phyloP scores from a whole-genome alignment of 306 rosid genomes.

The Quercus suber region DNA sequence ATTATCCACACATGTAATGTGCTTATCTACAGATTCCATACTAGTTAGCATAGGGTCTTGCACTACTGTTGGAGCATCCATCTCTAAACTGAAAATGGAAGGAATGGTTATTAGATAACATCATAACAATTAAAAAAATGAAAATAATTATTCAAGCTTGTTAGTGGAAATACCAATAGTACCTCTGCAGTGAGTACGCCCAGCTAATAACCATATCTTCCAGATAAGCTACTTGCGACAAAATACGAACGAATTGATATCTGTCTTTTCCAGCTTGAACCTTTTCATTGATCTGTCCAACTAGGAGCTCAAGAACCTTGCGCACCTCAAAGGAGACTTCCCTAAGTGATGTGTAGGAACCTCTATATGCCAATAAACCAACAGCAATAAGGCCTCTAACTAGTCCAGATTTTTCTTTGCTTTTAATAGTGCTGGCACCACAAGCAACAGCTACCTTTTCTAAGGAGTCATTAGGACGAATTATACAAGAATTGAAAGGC shows the following conservation, averaged over 20 bases:
- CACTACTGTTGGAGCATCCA: conserved; percentile 40
- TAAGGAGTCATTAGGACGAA: conserved; percentile 51
- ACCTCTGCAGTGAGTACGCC: conserved; percentile 82
- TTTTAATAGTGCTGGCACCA: conserved; percentile 43
- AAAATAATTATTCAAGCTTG: conserved; percentile 5
- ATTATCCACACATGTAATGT: conserved; percentile 25
- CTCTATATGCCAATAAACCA: conserved; percentile 87
- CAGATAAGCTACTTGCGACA: conserved; percentile 90
- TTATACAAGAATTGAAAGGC: conserved; percentile 94
- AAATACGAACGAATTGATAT: conserved; percentile 71
- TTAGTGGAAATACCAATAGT: conserved; percentile 23
- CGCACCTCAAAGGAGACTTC: conserved; percentile 79
- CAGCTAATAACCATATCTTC: conserved; percentile 93
- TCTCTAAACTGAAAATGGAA: conserved; percentile 73
- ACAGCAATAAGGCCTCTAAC: conserved; percentile 88
- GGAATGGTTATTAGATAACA: conserved; percentile 33
- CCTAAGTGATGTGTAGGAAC: conserved; percentile 71
- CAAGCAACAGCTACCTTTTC: conserved; percentile 47
- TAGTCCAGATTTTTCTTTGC: conserved; percentile 59
- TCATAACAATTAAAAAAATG: conserved; percentile 9
- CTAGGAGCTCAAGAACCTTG: conserved; percentile 75
- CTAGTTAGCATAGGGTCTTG: conserved; percentile 23
- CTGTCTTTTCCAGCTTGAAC: conserved; percentile 77
- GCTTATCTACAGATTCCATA: conserved; percentile 20
- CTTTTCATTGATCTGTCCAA: conserved; percentile 55